Conservation (phyloP, 2,329 filamentous ascomycete genomes). For the Rhynchosporium agropyri region DNA sequence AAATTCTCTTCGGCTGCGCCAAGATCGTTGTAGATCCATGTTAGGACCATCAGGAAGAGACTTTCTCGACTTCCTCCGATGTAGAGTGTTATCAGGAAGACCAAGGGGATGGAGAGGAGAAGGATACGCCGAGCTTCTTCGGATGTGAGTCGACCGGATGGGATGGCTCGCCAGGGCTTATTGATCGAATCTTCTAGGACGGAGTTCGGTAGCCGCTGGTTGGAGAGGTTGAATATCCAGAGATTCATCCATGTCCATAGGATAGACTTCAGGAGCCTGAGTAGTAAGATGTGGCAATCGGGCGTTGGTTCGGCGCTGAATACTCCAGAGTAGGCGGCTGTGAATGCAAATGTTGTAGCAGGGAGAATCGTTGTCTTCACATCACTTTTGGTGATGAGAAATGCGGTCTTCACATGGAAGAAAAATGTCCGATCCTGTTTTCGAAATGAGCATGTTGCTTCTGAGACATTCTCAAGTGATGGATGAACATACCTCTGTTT, state of each 20-base stretch:
- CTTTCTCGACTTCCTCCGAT: conserved; percentile 41
- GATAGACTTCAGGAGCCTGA: conserved; percentile 15
- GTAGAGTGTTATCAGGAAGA: conserved; percentile 30
- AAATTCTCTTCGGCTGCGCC: conserved; percentile 22
- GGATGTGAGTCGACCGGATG: conserved; percentile 39
- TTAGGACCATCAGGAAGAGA: conserved; percentile 20
- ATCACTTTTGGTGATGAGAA: conserved; percentile 27
- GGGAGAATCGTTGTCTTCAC: conserved; percentile 25
- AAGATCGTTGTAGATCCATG: conserved; percentile 29
- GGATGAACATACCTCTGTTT: conserved; percentile 15
- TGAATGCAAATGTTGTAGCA: conserved; percentile 24
- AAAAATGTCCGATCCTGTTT: conserved; percentile 15
- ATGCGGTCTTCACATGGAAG: conserved; percentile 24
- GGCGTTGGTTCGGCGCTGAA: conserved; percentile 5
- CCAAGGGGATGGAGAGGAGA: conserved; percentile 30
- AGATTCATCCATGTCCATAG: conserved; percentile 38
- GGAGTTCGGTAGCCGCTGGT: conserved; percentile 39
- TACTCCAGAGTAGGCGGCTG: conserved; percentile 17
- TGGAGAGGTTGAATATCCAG: conserved; percentile 41
- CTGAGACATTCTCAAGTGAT: background rate
- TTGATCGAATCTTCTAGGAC: conserved; percentile 42
- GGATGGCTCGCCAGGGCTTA: conserved; percentile 43
- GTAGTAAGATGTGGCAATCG: background rate
- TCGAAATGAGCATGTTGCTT: conserved; percentile 5
- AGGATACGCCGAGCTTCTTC: conserved; percentile 38